Percentiles rank a stretch among this genome's conserved stretches.
phyloP scores from a whole-genome alignment of 352 stramenopile species.

The Phytophthora macrochlamydospora region DNA sequence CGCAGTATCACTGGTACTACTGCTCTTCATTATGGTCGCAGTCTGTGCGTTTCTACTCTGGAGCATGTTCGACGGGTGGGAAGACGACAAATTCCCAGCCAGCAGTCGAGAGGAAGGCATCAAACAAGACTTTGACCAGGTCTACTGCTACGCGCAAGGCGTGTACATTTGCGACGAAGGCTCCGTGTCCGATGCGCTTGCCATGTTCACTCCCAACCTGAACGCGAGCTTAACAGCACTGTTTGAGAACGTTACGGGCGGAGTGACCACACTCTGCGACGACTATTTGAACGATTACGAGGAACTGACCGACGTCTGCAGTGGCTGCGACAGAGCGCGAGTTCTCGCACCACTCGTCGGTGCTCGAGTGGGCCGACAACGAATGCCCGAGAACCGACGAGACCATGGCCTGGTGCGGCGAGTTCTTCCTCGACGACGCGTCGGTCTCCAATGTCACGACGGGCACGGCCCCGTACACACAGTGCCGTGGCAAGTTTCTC shows the following conservation, averaged over 20 bases:
- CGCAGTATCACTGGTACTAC: constrained; percentile 50
- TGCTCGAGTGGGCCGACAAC: constrained; percentile 82
- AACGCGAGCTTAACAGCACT: constrained; percentile 30
- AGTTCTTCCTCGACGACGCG: constrained; percentile 49
- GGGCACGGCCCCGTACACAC: constrained; percentile 47
- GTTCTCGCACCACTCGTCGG: constrained; percentile 61
- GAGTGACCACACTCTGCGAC: constrained; percentile 67
- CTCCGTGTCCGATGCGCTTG: constrained; percentile 45
- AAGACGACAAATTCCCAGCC: constrained; percentile 46
- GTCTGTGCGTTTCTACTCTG: constrained; percentile 54
- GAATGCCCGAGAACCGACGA: constrained; percentile 56
- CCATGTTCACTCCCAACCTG: constrained; percentile 51
- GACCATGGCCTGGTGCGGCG: constrained; percentile 70
- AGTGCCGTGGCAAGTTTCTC: constrained; percentile 55
- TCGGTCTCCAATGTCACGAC: constrained; percentile 21
- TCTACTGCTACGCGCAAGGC: constrained; percentile 77
- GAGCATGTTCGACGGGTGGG: constrained; percentile 52
- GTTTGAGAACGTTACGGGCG: constrained; percentile 50
- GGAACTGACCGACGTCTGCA: constrained; percentile 53
- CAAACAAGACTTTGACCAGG: constrained; percentile 62
- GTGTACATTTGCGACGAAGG: constrained; percentile 71
- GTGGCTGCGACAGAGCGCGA: constrained; percentile 54
- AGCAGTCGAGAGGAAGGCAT: constrained; percentile 41
- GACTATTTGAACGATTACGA: constrained; percentile 35
- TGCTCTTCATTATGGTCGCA: constrained; percentile 53